phyloP scores from a whole-genome alignment of 371 early-diverging fungal species.

The Rhizopus delemar region DNA sequence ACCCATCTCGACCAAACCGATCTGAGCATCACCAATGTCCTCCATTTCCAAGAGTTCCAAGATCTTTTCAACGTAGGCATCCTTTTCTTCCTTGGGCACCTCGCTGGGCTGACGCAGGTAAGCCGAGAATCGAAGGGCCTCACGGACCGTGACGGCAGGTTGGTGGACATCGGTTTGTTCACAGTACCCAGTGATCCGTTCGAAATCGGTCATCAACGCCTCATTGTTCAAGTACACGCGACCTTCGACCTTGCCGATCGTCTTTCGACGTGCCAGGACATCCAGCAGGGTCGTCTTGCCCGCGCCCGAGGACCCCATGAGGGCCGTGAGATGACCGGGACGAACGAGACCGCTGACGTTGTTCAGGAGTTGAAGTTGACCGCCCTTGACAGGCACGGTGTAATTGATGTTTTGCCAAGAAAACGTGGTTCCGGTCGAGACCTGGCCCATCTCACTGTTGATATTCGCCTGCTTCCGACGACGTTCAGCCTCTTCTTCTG shows the following conservation, averaged over 20 bases:
- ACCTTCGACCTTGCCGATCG: conserved; percentile 74
- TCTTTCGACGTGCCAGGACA: conserved; percentile 77
- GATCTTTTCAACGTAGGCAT: conserved; percentile 68
- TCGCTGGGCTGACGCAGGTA: conserved; percentile 64
- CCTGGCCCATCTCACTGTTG: conserved; percentile 30
- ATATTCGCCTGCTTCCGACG: conserved; percentile 19
- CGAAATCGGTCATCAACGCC: conserved; percentile 54
- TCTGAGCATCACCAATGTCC: conserved; percentile 56
- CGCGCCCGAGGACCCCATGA: conserved; percentile 86
- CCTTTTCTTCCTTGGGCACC: conserved; percentile 61
- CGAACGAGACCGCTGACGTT: conserved; percentile 56
- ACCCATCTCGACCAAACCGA: conserved; percentile 60
- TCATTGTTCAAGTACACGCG: conserved; percentile 66
- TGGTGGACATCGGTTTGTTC: conserved; percentile 84
- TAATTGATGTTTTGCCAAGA: conserved; percentile 61
- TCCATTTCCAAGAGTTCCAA: conserved; percentile 66
- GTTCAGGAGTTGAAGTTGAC: conserved; percentile 50
- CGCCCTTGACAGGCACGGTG: conserved; percentile 61
- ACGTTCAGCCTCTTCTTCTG: conserved; percentile 11
- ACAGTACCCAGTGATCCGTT: conserved; percentile 77
- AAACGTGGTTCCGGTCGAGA: conserved; percentile 51
- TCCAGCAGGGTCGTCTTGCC: conserved; percentile 93
- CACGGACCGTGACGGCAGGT: conserved; percentile 63
- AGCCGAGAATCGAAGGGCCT: conserved; percentile 73
- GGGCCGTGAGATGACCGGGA: conserved; percentile 69